Percentiles rank a stretch among this genome's conserved stretches.
Conservation (phyloP, 352 stramenopile genomes). For the Phytophthora ramorum region DNA sequence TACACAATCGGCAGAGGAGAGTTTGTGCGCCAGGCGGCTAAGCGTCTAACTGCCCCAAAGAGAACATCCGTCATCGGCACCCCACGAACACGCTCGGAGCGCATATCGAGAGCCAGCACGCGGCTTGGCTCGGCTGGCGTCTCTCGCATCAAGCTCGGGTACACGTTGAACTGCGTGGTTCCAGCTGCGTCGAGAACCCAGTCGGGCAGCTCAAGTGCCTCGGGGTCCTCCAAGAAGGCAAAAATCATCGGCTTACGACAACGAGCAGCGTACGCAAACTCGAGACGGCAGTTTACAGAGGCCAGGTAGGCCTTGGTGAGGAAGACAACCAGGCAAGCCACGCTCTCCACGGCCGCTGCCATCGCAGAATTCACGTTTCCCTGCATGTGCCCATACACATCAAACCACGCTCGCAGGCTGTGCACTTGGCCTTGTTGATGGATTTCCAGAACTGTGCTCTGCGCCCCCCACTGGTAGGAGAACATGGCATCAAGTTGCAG, state of each 20-base stretch:
- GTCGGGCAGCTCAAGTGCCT: constrained; percentile 31
- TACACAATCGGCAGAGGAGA: constrained; percentile 35
- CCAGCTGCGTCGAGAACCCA: constrained; percentile 50
- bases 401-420: constrained; percentile 56
- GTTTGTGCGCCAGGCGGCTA: constrained; percentile 39
- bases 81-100: constrained; percentile 30
- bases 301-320: constrained; percentile 52
- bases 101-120: constrained; percentile 48
- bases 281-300: constrained; percentile 66
- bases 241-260: constrained; percentile 57
- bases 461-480: constrained; percentile 63
- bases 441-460: constrained; percentile 47
- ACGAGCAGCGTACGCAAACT: constrained; percentile 56
- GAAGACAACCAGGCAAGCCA: constrained; percentile 64
- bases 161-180: constrained; percentile 43
- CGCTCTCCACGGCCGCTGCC: constrained; percentile 60
- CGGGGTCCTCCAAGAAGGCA: constrained; percentile 48
- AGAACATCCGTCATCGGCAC: constrained; percentile 44
- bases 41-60: constrained; percentile 48
- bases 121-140: constrained; percentile 2
- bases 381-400: constrained; percentile 72
- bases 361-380: constrained; percentile 73
- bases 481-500: constrained; percentile 64
- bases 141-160: constrained; percentile 38
- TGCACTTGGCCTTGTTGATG: constrained; percentile 50